Evolutionary conservation across 1,139 yeast species (phyloP).

Genomic region (Yamadazyma mexicana): DNA sequence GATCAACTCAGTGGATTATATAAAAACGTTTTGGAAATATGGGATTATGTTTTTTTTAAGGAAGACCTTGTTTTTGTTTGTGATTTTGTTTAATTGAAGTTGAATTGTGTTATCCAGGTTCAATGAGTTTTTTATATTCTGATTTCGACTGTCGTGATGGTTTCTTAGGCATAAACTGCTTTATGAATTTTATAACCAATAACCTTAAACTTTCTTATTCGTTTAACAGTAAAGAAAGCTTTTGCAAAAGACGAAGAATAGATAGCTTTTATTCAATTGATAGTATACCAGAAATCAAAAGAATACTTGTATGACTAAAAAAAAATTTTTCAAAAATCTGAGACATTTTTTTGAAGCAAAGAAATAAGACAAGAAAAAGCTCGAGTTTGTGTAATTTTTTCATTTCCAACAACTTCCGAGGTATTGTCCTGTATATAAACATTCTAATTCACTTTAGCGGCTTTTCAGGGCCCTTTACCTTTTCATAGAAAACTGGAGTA

Average conservation of each 20-base stretch:
- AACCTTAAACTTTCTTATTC: background rate
- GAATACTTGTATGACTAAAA: background rate
- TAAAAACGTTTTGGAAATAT: constrained; percentile 16
- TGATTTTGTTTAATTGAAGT: background rate
- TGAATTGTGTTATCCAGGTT: constrained; percentile 43
- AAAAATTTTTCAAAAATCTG: constrained; percentile 1
- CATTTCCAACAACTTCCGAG: background rate
- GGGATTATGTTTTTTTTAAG: background rate
- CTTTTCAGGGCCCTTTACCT: too few species aligned
- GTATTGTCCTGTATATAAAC: too few species aligned
- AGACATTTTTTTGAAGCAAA: background rate
- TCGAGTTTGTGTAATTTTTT: background rate
- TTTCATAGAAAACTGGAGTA: too few species aligned
- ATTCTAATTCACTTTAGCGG: too few species aligned
- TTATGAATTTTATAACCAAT: background rate
- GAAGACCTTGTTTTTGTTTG: background rate
- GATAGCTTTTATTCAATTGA: background rate
- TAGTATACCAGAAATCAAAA: background rate
- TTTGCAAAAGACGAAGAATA: too few species aligned
- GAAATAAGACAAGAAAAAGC: background rate
- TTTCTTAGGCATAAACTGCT: constrained; percentile 46
- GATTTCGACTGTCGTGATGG: constrained; percentile 39
- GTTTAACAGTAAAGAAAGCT: too few species aligned
- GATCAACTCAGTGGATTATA: constrained; percentile 32
- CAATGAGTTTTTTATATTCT: constrained; percentile 30